These are phyloP conservation scores for Agaricus subrufescens DNA, from an alignment of 768 basidiomycete genomes.

Conservation along the genomic window DNA sequence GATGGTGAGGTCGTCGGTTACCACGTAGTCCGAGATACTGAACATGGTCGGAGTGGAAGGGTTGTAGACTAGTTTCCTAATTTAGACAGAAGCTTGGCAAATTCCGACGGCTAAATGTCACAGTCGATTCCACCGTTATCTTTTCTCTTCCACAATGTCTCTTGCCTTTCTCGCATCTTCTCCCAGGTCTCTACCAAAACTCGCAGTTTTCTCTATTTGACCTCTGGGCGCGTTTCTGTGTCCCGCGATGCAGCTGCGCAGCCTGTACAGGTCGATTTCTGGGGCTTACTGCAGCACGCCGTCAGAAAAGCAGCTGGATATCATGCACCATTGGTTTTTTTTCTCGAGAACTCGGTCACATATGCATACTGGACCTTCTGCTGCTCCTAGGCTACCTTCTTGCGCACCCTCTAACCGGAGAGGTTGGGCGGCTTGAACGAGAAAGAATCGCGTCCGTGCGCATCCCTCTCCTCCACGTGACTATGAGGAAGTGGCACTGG, in stretches of 20 bases:
- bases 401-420: not conserved
- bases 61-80: not conserved
- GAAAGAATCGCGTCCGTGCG: conserved; percentile 23
- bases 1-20: conserved; percentile 77
- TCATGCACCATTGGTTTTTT: not conserved
- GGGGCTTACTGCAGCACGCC: not conserved
- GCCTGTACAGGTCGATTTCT: not conserved
- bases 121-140: conserved; percentile 1
- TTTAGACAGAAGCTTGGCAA: conserved; percentile 8
- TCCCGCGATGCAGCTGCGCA: not conserved
- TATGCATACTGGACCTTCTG: conserved; percentile 7
- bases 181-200: not conserved
- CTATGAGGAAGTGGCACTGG: conserved; percentile 16
- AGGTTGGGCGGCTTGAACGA: conserved; percentile 4
- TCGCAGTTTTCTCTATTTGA: not conserved
- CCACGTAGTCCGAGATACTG: conserved; percentile 52
- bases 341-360: conserved; percentile 1
- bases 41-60: conserved; percentile 16
- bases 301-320: not conserved
- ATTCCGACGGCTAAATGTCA: conserved; percentile 6
- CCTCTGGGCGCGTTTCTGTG: not conserved
- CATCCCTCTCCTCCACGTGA: conserved; percentile 21
- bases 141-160: not conserved
- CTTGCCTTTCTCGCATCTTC: not conserved
- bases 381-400: not conserved